Conservation (phyloP, 108 stramenopile species). For the Thalassiosira profunda region DNA sequence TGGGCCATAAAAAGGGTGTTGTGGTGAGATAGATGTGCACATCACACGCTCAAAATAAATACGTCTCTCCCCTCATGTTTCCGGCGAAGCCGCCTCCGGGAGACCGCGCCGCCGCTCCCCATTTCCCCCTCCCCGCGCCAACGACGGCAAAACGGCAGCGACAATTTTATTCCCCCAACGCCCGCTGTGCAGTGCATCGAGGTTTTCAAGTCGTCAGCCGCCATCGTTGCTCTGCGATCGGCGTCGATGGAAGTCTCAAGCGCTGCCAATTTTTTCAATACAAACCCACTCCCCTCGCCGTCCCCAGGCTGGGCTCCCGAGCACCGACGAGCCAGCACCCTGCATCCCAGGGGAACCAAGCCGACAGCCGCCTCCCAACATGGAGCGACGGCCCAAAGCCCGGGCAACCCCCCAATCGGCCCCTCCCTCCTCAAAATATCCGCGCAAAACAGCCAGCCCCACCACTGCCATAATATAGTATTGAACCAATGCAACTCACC, state of each 20-base stretch:
- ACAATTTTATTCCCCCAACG: too few species aligned
- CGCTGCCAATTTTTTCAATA: too few species aligned
- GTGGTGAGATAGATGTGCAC: neutral
- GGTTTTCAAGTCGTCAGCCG: too few species aligned
- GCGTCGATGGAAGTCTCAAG: too few species aligned
- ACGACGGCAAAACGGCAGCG: too few species aligned
- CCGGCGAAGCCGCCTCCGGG: neutral
- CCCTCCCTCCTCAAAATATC: neutral
- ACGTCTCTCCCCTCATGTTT: neutral
- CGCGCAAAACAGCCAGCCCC: neutral
- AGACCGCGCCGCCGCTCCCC: too few species aligned
- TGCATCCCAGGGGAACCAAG: neutral
- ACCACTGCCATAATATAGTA: neutral
- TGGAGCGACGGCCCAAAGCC: neutral
- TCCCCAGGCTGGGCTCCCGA: too few species aligned
- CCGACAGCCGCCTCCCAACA: neutral
- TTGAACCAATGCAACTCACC: constrained; percentile 3
- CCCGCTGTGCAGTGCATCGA: too few species aligned
- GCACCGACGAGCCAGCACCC: neutral
- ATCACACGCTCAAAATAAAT: neutral
- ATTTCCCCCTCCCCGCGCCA: too few species aligned
- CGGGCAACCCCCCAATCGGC: neutral
- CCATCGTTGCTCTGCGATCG: too few species aligned
- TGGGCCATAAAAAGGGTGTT: neutral
- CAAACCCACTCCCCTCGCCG: too few species aligned